Base-by-base conservation (phyloP, 2,329 filamentous ascomycete species). In the Apiospora malaysiana region DNA sequence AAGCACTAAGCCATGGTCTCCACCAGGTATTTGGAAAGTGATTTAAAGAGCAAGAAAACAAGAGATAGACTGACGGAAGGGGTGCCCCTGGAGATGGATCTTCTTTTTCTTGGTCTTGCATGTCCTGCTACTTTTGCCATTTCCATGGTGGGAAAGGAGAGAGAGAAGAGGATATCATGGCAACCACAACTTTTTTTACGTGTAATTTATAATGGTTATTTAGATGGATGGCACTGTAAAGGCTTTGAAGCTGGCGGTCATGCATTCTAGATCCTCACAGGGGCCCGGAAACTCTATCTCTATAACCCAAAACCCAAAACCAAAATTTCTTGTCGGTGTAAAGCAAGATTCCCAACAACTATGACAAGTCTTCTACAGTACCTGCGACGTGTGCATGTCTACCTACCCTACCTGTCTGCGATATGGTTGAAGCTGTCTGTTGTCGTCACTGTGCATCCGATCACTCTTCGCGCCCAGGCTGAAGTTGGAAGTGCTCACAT, bases 181-280 rank as follows among this genome's bases (percentile, higher is more conserved):
- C 49, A 56, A 56, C 12, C n/a, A 12, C 27, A 63, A 23, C 0
- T 14, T 63, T 63, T 47, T 43, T 56, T 32, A 6, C 27, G 56
- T 63, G 56, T 63, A 63, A 63, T 63, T 40, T 63, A 63, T 63
- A 63, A 63, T 63, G 56, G 27, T 40, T 14, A 27, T 40, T 40
- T n/a, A 10, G 56, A 63, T 63, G 56, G 56, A 40, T 63, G 27
- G 37, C 42, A 45, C 16, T 63, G 56, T 4, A 32, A 27, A 9
- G 56, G 56, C 56, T 63, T 63, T 63, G 56, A 63, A 63, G 56
- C 56, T 56, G 32, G 16, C 56, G 56, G 56, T 40, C 56, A 63
- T 63, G 21, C 56, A 59, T 40, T 40, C 21, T 63, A 40, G 56
- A 63, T 63, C 56, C 56, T 63, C 56, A 40, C 56, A 16, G 32